Percentiles rank a stretch among this genome's conserved stretches.
These are phyloP conservation scores for Globisporangium apiculatum DNA, from an alignment of 352 stramenopile genomes.

Conservation along the genomic window DNA sequence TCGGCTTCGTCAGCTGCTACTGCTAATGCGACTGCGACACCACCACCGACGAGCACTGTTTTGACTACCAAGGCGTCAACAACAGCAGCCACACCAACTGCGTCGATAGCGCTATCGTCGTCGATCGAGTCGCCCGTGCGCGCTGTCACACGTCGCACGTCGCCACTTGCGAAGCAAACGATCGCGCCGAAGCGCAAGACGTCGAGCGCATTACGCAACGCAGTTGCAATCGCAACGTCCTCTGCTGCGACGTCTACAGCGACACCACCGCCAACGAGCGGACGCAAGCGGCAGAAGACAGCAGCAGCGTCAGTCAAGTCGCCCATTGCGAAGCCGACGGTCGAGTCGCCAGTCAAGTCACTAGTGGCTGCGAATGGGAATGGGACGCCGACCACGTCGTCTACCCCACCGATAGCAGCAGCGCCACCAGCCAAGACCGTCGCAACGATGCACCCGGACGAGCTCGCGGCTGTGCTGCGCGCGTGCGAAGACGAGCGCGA, in stretches of 20 bases:
- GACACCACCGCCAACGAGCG: not conserved
- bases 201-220: conserved; percentile 3
- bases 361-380: not conserved
- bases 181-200: conserved; percentile 12
- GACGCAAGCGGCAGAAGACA: not conserved
- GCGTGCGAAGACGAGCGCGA: conserved; percentile 14
- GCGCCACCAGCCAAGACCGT: not conserved
- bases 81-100: not conserved
- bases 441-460: not conserved
- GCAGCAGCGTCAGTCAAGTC: not conserved
- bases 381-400: no score
- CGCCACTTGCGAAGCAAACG: conserved; percentile 4
- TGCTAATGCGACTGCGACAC: not conserved
- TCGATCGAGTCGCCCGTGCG: not conserved
- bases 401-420: not conserved
- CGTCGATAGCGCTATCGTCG: not conserved
- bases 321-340: no score
- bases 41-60: not conserved
- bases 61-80: not conserved
- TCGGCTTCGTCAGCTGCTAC: not conserved
- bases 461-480: conserved; percentile 10
- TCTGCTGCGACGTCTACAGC: not conserved
- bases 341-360: not conserved
- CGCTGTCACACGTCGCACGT: no score
- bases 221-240: conserved; percentile 1